phyloP scores from a whole-genome alignment of 768 basidiomycete genomes.

The Cystobasidium tubakii region DNA sequence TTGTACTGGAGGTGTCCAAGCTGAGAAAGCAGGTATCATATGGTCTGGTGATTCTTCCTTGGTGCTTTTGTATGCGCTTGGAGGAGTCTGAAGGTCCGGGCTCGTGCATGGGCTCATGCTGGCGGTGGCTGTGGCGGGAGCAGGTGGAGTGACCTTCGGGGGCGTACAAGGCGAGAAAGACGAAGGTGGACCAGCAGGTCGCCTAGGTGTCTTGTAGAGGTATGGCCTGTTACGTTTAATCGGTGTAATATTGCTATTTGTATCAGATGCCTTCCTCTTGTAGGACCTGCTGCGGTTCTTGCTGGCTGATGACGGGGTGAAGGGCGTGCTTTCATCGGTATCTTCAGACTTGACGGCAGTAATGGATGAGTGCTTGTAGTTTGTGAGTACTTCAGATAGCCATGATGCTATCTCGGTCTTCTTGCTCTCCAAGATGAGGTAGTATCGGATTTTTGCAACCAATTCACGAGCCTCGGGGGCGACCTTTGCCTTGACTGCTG shows the following conservation, averaged over 20 bases:
- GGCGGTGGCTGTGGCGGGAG: neutral
- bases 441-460: neutral
- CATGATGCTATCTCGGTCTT: neutral
- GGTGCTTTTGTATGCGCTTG: neutral
- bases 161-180: neutral
- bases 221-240: neutral
- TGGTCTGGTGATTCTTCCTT: neutral
- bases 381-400: neutral
- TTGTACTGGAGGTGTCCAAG: neutral
- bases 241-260: neutral
- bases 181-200: neutral
- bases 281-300: neutral
- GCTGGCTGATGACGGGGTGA: neutral
- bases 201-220: neutral
- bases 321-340: neutral
- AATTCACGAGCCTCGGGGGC: constrained; percentile 1
- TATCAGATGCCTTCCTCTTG: neutral
- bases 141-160: neutral
- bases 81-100: neutral
- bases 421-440: neutral
- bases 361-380: neutral
- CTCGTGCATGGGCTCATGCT: neutral
- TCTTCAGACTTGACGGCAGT: neutral
- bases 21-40: neutral
- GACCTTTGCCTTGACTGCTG: neutral